Percentiles rank a stretch among this genome's conserved stretches.
phyloP scores from a whole-genome alignment of 257 asterid genomes.

The Solanum ahanhuiri region DNA sequence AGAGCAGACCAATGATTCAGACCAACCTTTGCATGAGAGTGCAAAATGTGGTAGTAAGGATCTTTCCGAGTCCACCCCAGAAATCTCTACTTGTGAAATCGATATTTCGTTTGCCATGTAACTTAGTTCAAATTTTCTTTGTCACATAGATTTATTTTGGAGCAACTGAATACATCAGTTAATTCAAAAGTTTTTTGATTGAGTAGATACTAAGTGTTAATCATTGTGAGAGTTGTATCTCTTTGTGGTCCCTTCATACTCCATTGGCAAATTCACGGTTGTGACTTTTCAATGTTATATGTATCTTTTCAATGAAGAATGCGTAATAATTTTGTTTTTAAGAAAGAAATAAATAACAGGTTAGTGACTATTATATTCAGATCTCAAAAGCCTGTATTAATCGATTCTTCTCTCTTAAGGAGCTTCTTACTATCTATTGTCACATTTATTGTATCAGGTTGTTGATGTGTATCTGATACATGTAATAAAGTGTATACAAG shows the following conservation, averaged over 20 bases:
- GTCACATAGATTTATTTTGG: neutral
- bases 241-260: neutral
- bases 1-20: neutral
- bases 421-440: neutral
- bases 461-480: too few relatives aligned
- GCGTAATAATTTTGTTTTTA: neutral
- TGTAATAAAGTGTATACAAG: too few relatives aligned
- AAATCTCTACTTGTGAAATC: slow-evolving; percentile 46
- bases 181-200: too few relatives aligned
- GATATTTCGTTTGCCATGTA: slow-evolving; percentile 47
- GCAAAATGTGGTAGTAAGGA: slow-evolving; percentile 4
- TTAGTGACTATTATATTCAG: neutral
- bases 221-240: neutral
- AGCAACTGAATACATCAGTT: too few relatives aligned
- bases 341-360: neutral
- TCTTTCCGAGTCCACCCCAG: slow-evolving; percentile 51
- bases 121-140: neutral
- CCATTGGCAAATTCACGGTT: neutral
- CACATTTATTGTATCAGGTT: neutral
- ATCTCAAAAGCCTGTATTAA: neutral
- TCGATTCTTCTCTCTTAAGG: neutral
- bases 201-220: neutral
- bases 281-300: neutral
- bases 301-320: neutral
- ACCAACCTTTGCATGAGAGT: too few relatives aligned